phyloP scores from a whole-genome alignment of 208 protist species.

The Crithidia sp. region DNA sequence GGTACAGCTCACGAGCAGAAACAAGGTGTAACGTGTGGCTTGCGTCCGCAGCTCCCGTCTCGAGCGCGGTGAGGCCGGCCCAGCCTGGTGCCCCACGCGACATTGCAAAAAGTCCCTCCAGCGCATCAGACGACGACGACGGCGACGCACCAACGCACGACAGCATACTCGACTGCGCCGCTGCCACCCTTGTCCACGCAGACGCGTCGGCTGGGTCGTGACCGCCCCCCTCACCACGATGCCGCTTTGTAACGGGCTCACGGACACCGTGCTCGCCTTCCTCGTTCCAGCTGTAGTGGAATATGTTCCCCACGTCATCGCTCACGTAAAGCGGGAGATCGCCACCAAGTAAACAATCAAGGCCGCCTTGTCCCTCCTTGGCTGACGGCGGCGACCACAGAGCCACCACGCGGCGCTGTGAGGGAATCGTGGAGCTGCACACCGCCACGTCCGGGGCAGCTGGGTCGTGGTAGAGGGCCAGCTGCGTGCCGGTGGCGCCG shows the following conservation, averaged over 20 bases:
- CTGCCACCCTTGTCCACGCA: constrained; percentile 38
- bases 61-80: constrained; percentile 42
- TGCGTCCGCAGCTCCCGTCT: constrained; percentile 2
- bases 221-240: constrained; percentile 1
- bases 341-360: not conserved
- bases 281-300: constrained; percentile 15
- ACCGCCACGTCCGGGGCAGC: not conserved
- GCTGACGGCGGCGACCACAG: constrained; percentile 17
- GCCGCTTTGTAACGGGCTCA: constrained; percentile 15
- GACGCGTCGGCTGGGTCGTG: not conserved
- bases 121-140: not conserved
- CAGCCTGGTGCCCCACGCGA: constrained; percentile 49
- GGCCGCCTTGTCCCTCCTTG: not conserved
- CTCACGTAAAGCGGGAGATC: constrained; percentile 27
- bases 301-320: constrained; percentile 42
- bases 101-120: constrained; percentile 24
- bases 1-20: constrained; percentile 64
- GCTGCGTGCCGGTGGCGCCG: constrained; percentile 29
- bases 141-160: not conserved
- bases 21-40: constrained; percentile 18
- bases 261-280: not conserved
- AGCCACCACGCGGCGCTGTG: constrained; percentile 29
- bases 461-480: constrained; percentile 24
- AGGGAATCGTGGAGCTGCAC: constrained; percentile 29
- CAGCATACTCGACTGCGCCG: constrained; percentile 30